These are phyloP conservation scores for Populus davidiana DNA, from an alignment of 345 rosid genomes.

Conservation along the genomic window DNA sequence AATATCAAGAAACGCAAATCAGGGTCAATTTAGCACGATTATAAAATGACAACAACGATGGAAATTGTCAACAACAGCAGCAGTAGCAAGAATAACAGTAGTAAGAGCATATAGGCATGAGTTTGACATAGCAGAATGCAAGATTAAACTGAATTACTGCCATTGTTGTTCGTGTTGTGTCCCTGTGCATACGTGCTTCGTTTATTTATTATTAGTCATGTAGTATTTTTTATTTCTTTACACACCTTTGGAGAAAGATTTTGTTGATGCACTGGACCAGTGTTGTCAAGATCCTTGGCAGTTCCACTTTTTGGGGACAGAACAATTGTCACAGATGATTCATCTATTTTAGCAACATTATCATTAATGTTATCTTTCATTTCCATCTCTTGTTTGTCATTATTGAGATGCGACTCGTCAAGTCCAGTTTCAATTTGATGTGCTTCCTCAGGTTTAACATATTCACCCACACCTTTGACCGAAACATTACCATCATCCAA, in stretches of 20 bases:
- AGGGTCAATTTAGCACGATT: neutral
- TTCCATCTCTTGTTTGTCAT: constrained; percentile 18
- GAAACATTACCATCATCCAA: constrained; percentile 15
- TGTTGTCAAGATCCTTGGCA: constrained; percentile 9
- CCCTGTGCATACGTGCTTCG: neutral
- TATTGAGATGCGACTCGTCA: constrained; percentile 9
- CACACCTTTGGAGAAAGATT: constrained; percentile 41
- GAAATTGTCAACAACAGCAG: no score
- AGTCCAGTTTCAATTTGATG: constrained; percentile 23
- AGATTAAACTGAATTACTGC: neutral
- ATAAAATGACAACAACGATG: neutral
- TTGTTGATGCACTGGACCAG: constrained; percentile 8
- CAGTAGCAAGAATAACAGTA: neutral
- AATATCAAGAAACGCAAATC: neutral
- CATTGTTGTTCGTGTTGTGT: no score
- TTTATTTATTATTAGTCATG: neutral
- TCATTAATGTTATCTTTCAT: constrained; percentile 17
- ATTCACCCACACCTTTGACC: constrained; percentile 19
- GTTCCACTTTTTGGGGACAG: constrained; percentile 13
- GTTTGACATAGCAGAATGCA: neutral
- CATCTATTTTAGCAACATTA: constrained; percentile 13
- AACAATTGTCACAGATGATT: constrained; percentile 13
- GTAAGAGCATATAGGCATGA: neutral
- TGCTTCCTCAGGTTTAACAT: constrained; percentile 20
- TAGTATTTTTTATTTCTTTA: neutral